phyloP scores from a whole-genome alignment of 257 asterid genomes.

The Solanum lycopersicoides region DNA sequence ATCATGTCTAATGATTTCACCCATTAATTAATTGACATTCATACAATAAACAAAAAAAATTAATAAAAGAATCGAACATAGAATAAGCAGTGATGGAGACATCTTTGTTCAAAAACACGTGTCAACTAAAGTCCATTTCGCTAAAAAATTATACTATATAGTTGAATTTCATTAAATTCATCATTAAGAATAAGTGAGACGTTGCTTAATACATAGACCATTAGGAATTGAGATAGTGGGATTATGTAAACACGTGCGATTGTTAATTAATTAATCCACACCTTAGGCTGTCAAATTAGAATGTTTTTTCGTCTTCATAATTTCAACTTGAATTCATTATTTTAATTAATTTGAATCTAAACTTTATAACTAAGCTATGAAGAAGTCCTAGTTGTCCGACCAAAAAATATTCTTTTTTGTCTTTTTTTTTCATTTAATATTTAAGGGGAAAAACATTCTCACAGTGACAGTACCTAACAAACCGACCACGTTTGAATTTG shows the following conservation, averaged over 20 bases:
- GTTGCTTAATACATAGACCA: neutral
- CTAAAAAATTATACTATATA: neutral
- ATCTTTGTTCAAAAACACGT: neutral
- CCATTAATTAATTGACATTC: neutral
- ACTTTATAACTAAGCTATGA: neutral
- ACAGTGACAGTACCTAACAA: constrained; percentile 26
- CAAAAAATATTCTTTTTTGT: constrained; percentile 43
- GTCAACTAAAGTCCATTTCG: neutral
- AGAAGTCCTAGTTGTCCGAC: constrained; percentile 6
- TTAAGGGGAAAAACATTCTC: neutral
- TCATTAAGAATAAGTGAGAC: neutral
- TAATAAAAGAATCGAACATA: neutral
- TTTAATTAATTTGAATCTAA: neutral
- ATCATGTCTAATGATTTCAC: neutral
- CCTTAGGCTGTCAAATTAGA: neutral
- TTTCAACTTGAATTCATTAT: neutral
- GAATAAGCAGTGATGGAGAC: neutral
- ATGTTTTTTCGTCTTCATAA: neutral
- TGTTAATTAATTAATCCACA: neutral
- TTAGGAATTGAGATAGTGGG: neutral
- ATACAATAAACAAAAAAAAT: neutral
- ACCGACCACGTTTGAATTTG: constrained; percentile 14
- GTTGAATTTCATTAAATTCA: too few relatives aligned
- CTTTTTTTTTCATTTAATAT: constrained; percentile 5
- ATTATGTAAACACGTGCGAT: neutral